Conservation (phyloP, 2,329 filamentous ascomycete genomes). For the Trichoderma brevicompactum region DNA sequence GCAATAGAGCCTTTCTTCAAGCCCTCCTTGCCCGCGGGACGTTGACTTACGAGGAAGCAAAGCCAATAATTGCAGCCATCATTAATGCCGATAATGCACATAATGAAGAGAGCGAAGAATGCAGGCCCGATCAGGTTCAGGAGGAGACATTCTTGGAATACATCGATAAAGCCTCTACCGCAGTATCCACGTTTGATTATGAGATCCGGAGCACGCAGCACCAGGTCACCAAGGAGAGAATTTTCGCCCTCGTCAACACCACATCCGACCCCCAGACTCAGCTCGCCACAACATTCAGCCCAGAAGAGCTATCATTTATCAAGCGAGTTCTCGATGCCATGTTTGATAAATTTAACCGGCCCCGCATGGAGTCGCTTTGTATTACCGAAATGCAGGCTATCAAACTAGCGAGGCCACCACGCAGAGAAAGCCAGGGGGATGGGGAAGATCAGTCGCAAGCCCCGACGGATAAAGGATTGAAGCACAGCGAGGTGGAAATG, state of each 20-base stretch:
- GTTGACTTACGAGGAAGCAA: slow-evolving; percentile 75
- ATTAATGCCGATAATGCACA: slow-evolving; percentile 59
- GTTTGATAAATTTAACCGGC: slow-evolving; percentile 86
- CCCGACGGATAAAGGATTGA: slow-evolving; percentile 62
- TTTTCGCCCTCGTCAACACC: slow-evolving; percentile 87
- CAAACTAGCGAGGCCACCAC: slow-evolving; percentile 63
- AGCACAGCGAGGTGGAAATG: slow-evolving; percentile 75
- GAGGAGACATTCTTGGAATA: slow-evolving; percentile 69
- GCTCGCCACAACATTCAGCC: slow-evolving; percentile 76
- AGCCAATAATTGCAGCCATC: slow-evolving; percentile 76
- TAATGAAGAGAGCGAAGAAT: slow-evolving; percentile 40
- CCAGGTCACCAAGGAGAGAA: slow-evolving; percentile 67
- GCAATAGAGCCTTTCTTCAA: slow-evolving; percentile 88
- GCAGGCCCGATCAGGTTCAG: slow-evolving; percentile 66
- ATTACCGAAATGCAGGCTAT: slow-evolving; percentile 79
- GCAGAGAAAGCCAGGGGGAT: slow-evolving; percentile 41
- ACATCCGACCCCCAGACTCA: slow-evolving; percentile 84
- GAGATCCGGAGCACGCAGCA: slow-evolving; percentile 79
- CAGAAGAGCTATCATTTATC: slow-evolving; percentile 88
- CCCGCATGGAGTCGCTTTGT: slow-evolving; percentile 80
- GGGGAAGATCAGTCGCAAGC: slow-evolving; percentile 43
- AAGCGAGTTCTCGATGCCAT: slow-evolving; percentile 87
- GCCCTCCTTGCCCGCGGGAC: slow-evolving; percentile 79
- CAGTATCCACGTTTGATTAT: slow-evolving; percentile 79
- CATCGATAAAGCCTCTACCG: slow-evolving; percentile 70